Evolutionary conservation across 2,329 filamentous ascomycete species (phyloP).

Genomic region (Orbilia ellipsospora): DNA sequence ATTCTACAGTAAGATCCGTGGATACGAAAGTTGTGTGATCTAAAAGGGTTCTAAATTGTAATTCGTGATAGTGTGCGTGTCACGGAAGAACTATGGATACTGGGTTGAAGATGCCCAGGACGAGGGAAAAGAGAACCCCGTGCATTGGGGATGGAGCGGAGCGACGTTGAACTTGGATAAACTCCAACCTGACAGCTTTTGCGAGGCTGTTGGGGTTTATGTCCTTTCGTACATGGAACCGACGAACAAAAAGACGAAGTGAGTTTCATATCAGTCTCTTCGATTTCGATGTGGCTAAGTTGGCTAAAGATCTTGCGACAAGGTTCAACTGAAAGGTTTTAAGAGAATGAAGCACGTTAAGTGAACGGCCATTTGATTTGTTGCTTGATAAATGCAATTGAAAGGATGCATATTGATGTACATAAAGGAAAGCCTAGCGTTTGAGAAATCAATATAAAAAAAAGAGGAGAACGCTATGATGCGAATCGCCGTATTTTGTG

Average conservation of each 20-base stretch:
- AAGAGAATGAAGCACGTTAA: too few relatives aligned
- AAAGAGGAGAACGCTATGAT: neutral
- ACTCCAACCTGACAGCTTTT: constrained; percentile 38
- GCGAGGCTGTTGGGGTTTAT: constrained; percentile 34
- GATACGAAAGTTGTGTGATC: too few relatives aligned
- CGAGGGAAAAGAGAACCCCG: constrained; percentile 31
- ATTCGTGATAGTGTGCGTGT: constrained; percentile 25
- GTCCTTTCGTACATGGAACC: constrained; percentile 25
- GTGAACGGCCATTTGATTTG: too few relatives aligned
- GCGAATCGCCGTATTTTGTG: constrained; percentile 19
- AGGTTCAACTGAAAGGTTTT: too few relatives aligned
- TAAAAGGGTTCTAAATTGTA: neutral
- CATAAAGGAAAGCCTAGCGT: constrained; percentile 14
- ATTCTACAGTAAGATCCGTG: constrained; percentile 28
- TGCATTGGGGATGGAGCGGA: constrained; percentile 37
- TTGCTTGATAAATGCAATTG: constrained; percentile 14
- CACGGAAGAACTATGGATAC: constrained; percentile 14
- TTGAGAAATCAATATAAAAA: neutral
- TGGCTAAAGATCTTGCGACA: too few relatives aligned
- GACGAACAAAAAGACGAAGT: constrained; percentile 42
- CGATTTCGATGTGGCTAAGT: too few relatives aligned
- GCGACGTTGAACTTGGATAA: constrained; percentile 43
- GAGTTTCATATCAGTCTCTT: neutral
- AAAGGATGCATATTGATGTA: constrained; percentile 16
- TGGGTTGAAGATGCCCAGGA: constrained; percentile 30